Evolutionary conservation across 1,139 yeast genomes (phyloP), one percentile per base, ranked within the genome.

Genomic region (Sugiyamaella paludigena): DNA sequence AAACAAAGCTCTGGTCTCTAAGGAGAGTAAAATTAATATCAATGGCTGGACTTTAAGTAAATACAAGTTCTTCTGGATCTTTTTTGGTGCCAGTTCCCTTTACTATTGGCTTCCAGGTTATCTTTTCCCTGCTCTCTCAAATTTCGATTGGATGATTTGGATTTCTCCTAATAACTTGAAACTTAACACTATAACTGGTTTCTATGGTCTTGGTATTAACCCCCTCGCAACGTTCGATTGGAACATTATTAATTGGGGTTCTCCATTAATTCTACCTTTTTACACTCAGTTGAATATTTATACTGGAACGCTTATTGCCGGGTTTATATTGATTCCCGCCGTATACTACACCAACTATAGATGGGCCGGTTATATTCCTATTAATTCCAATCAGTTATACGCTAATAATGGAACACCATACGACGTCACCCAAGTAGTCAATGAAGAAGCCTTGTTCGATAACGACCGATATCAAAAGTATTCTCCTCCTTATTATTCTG

Each of bases 91-190:
- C 19, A 72, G 78, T 54, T 79, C 80, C 54, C 32, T 68, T 11
- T 81, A 77, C 64, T 77, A 70, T 59, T 82, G 85, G 84, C 38
- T 81, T 15, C 87, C 87, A 11, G 69, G 71, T 48, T 79, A 72
- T 53, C 55, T 80, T 7, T 77, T 80, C 60, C 63, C 65, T 39
- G 81, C 81, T 0, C 62, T 81, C n/a, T 72, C 79, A 1, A 66
- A 69, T 12, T 81, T 81, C 65, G 79, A 78, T 61, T 81, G 86
- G 85, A 74, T 78, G 63, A 75, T 81, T 3, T 82, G 87, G 87
- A 79, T 81, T 43, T 67, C 72, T 4, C 85, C 85, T 15, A 57
- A 72, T 33, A 81, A 79, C 60, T 69, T 77, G 55, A 73, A 75
- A 49, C 64, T 83, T 42, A 83, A 81, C 8, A 68, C 71, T 8